Percentiles rank a stretch among this genome's conserved stretches.
Conservation (phyloP, 2,329 filamentous ascomycete genomes). For the Sphaerulina vaccinii region DNA sequence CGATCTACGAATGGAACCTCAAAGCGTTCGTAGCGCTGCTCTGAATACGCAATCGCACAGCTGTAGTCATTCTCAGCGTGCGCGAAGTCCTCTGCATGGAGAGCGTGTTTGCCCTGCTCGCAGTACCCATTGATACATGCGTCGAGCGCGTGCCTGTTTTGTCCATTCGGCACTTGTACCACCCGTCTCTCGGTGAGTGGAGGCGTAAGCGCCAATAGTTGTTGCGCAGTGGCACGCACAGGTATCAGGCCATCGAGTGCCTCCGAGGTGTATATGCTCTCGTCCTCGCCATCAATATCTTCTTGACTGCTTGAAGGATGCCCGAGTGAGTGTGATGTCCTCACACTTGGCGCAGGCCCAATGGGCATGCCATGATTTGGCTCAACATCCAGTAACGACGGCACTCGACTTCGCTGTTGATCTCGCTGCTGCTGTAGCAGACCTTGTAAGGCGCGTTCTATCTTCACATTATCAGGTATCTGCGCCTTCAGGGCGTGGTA, state of each 20-base stretch:
- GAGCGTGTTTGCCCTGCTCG: neutral
- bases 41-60: constrained; percentile 2
- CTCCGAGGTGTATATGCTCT: neutral
- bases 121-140: neutral
- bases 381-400: neutral
- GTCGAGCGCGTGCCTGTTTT: neutral
- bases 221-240: neutral
- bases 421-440: neutral
- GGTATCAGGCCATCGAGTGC: neutral
- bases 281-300: neutral
- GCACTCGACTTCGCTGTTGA: no score
- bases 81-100: neutral
- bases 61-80: neutral
- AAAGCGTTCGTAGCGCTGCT: neutral
- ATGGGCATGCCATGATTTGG: neutral
- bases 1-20: neutral
- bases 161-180: neutral
- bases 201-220: neutral
- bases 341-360: neutral
- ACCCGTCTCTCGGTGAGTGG: neutral
- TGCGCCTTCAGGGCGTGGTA: neutral
- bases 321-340: neutral
- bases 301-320: neutral
- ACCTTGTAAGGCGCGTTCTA: neutral
- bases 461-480: neutral